Base-by-base conservation (phyloP, 495 filamentous ascomycete species). In the Aspergillus sparsus region DNA sequence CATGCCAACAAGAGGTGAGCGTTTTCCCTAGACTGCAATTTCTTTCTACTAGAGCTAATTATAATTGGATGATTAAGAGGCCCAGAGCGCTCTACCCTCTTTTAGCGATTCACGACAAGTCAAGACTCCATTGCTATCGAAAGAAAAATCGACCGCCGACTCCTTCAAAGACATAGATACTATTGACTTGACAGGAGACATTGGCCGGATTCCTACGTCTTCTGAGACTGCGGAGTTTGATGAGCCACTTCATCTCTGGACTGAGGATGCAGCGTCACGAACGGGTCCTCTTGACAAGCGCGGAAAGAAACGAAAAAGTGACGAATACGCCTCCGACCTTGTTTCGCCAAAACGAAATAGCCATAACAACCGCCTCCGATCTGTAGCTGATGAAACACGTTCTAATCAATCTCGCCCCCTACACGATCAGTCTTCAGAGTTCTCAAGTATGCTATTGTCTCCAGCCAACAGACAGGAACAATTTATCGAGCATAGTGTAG, bases 281-380 rank as follows among this genome's bases (percentile, higher is more conserved):
- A 71, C 68, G 54, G 71, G 75, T 39, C 75, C 81, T 37, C 31
- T 67, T 2, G 67, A 80, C 5, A 85, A 77, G 65, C 81, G 81
- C 59, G 78, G 82, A 10, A 86, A 84, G 71, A 93, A 92, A 72
- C 72, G 90, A 49, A 93, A 91, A 66, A 91, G 89, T 62, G 83
- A 87, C 41, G 86, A 89, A 54, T 83, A 87, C 50, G 81, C 80
- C 42, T 77, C 77, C 13, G 79, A 82, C 64, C 68, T 79, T 15
- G 49, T 69, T 0, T 73, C 76, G 2, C 72, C 74, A 7, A 69
- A 57, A 8, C 71, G 73, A 32, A 58, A 68, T 62, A 50, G 57
- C 35, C 52, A 63, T 0, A 68, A 73, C 64, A 57, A 65, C 12
- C 67, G 63, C 49, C 67, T 62, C 18, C 66, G 57, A 35, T 62